Evolutionary conservation across 192 early-diverging fungal genomes (phyloP).

Genomic region (Backusella tarrabulga): DNA sequence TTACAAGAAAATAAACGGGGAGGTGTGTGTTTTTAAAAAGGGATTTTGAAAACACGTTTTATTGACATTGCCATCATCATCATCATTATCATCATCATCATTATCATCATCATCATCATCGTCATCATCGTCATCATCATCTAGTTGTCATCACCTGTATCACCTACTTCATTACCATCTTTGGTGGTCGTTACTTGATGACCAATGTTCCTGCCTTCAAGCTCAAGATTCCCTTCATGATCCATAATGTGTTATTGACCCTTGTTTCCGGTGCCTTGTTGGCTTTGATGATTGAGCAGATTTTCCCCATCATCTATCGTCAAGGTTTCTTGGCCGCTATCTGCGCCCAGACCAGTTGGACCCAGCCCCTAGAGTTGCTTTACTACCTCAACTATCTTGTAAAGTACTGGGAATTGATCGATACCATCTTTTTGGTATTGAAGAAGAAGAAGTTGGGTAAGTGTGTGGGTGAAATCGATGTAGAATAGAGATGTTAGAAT

Average conservation of each 20-base stretch:
- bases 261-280: conserved; percentile 67
- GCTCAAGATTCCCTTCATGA: conserved; percentile 67
- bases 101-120: not conserved
- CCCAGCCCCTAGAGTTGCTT: conserved; percentile 74
- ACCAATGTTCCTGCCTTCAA: conserved; percentile 62
- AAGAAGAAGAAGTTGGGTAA: conserved; percentile 80
- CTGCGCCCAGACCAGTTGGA: conserved; percentile 69
- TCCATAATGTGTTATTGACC: conserved; percentile 82
- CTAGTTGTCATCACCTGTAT: conserved; percentile 49
- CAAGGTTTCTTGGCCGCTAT: conserved; percentile 73
- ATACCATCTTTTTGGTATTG: conserved; percentile 84
- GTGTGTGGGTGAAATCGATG: not conserved
- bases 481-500: not conserved
- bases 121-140: conserved; percentile 9
- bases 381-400: conserved; percentile 93
- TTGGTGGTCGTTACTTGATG: conserved; percentile 77
- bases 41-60: not conserved
- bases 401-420: conserved; percentile 88
- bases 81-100: not conserved
- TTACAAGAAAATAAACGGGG: not conserved
- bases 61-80: not conserved
- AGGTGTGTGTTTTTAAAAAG: not conserved
- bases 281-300: conserved; percentile 71
- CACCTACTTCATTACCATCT: conserved; percentile 76
- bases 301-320: conserved; percentile 65